These are phyloP conservation scores for Plectranthus barbatus DNA, from an alignment of 257 asterid genomes.

Conservation along the genomic window DNA sequence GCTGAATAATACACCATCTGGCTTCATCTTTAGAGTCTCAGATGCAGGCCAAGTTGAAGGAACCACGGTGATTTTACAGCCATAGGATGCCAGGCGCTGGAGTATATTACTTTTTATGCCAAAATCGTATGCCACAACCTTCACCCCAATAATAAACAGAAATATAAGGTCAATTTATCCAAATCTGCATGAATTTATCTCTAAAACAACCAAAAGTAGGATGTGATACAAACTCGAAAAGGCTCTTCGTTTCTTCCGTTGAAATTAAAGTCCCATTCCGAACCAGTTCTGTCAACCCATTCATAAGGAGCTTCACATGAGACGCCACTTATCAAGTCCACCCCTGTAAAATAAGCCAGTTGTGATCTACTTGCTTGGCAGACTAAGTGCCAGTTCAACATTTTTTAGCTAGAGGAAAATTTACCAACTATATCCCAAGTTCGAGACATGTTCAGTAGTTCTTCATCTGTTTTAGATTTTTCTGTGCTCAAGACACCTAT, in stretches of 20 bases:
- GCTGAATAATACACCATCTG: constrained; percentile 92
- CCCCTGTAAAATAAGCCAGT: constrained; percentile 43
- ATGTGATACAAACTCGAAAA: constrained; percentile 39
- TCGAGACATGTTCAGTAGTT: constrained; percentile 69
- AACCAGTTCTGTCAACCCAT: constrained; percentile 59
- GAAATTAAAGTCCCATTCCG: constrained; percentile 77
- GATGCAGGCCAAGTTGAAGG: constrained; percentile 93
- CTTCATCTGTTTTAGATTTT: constrained; percentile 59
- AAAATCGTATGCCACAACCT: constrained; percentile 96
- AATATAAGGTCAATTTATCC: background rate
- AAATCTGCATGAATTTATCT: constrained; percentile 6
- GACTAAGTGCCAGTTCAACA: background rate
- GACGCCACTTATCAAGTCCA: constrained; percentile 85
- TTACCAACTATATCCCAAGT: constrained; percentile 87
- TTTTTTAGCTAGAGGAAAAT: background rate
- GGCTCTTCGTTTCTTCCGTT: constrained; percentile 34
- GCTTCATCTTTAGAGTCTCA: constrained; percentile 77
- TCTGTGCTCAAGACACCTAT: constrained; percentile 91
- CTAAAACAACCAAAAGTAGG: background rate
- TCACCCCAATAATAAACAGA: constrained; percentile 12
- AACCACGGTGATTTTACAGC: constrained; percentile 87
- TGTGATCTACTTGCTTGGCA: background rate
- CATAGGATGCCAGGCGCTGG: constrained; percentile 81
- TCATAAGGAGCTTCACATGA: constrained; percentile 78
- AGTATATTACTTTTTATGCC: constrained; percentile 93